Percentiles rank a stretch among this genome's conserved stretches.
These are phyloP conservation scores for Populus trichocarpa DNA, from an alignment of 441 rosid genomes.

Conservation along the genomic window DNA sequence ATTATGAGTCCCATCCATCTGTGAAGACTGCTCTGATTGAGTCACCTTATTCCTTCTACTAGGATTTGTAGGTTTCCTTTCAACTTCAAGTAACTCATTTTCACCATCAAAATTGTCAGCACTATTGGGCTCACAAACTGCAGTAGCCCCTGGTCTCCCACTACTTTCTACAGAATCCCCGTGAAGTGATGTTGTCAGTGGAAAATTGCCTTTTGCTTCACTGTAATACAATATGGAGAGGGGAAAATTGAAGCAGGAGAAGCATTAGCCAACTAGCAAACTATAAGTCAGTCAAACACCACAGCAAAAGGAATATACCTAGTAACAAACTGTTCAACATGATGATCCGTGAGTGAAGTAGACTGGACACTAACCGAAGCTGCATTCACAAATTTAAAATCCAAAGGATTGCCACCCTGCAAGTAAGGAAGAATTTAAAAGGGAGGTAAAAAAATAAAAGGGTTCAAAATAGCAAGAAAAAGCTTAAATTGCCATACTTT, in stretches of 20 bases:
- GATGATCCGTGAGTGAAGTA: conserved; percentile 84
- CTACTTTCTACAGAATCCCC: conserved; percentile 98
- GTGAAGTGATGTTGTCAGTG: conserved; percentile 86
- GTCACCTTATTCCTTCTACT: conserved; percentile 49
- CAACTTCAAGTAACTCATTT: conserved; percentile 59
- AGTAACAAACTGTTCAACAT: conserved; percentile 73
- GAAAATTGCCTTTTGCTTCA: conserved; percentile 96
- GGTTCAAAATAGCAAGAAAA: conserved; percentile 17
- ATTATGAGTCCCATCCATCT: conserved; percentile 58
- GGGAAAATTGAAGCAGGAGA: not conserved
- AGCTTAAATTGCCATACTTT: conserved; percentile 60
- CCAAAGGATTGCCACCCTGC: conserved; percentile 99
- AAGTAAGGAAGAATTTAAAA: conserved; percentile 23
- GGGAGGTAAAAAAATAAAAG: conserved; percentile 8
- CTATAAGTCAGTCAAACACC: conserved; percentile 9
- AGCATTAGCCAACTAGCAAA: conserved; percentile 21
- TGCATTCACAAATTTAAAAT: conserved; percentile 76
- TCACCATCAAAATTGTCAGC: conserved; percentile 95
- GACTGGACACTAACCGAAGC: conserved; percentile 92
- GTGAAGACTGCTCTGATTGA: conserved; percentile 68
- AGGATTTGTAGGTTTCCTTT: conserved; percentile 44
- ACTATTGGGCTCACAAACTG: conserved; percentile 78
- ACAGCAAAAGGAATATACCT: conserved; percentile 55
- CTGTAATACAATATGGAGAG: conserved; percentile 41
- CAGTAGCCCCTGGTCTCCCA: conserved; percentile 76